phyloP scores from a whole-genome alignment of 139 green algal genomes.

The Coelastrella sp. region DNA sequence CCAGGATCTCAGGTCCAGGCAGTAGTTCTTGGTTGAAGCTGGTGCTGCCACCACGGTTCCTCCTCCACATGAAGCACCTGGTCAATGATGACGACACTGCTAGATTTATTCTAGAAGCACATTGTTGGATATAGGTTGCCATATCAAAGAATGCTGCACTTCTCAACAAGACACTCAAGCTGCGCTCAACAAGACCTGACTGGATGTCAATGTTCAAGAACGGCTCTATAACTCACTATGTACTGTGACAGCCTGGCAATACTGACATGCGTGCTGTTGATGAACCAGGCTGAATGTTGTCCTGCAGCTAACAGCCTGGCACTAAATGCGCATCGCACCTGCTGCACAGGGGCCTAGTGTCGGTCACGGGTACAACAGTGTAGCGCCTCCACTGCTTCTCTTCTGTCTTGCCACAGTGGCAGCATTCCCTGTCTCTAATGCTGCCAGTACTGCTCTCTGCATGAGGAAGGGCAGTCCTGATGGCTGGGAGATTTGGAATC shows the following conservation, averaged over 20 bases:
- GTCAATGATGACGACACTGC: neutral
- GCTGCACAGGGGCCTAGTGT: neutral
- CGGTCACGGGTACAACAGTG: neutral
- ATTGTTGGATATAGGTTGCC: too few species aligned
- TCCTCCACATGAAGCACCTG: neutral
- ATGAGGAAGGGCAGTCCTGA: neutral
- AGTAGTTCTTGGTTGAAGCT: neutral
- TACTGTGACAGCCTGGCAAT: too few species aligned
- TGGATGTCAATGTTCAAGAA: too few species aligned
- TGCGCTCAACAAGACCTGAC: too few species aligned
- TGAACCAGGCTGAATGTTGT: too few species aligned
- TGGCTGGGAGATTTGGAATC: neutral
- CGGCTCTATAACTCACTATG: too few species aligned
- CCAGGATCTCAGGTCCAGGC: neutral
- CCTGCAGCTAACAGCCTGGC: neutral
- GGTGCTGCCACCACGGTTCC: neutral
- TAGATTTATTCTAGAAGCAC: too few species aligned
- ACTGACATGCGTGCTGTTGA: too few species aligned
- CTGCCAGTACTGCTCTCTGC: neutral
- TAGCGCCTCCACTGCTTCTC: neutral
- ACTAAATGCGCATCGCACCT: neutral
- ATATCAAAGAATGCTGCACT: too few species aligned
- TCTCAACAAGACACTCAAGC: too few species aligned
- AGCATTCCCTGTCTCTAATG: neutral
- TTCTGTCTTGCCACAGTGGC: neutral